Conservation (phyloP, 257 asterid species). For the Lavandula angustifolia region DNA sequence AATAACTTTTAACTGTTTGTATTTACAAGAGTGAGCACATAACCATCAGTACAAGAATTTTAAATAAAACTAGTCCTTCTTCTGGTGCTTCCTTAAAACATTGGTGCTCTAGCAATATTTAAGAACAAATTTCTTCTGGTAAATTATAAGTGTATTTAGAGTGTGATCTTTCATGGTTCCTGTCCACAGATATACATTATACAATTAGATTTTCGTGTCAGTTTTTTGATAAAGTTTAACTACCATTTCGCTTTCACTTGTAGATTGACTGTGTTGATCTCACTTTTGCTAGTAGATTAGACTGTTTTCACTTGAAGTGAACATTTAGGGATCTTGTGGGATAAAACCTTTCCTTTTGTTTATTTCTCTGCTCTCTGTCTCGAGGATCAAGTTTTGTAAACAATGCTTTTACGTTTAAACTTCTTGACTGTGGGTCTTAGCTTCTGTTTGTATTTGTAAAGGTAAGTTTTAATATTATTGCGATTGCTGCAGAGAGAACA, state of each 20-base stretch:
- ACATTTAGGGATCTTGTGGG: background rate
- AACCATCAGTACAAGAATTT: background rate
- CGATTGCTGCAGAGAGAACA: slow-evolving; percentile 75
- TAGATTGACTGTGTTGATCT: background rate
- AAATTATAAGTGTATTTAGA: background rate
- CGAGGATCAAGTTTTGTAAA: background rate
- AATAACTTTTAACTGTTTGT: background rate
- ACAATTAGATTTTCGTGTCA: background rate
- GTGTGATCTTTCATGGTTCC: background rate
- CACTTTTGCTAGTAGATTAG: background rate
- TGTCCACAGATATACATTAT: background rate
- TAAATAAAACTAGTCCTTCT: background rate
- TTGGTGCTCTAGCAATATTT: too few species aligned
- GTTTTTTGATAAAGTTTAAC: background rate
- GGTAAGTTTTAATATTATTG: slow-evolving; percentile 16
- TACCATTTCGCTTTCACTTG: background rate
- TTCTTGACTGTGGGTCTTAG: background rate
- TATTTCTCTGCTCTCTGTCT: too few species aligned
- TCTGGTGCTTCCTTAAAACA: background rate
- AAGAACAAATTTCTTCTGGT: too few species aligned
- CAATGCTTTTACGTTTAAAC: background rate
- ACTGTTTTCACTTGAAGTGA: background rate
- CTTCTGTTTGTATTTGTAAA: slow-evolving; percentile 8
- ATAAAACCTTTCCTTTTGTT: too few species aligned
- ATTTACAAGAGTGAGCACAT: background rate